Conservation (phyloP, 192 early-diverging fungal species). For the Coemansia asiatica region DNA sequence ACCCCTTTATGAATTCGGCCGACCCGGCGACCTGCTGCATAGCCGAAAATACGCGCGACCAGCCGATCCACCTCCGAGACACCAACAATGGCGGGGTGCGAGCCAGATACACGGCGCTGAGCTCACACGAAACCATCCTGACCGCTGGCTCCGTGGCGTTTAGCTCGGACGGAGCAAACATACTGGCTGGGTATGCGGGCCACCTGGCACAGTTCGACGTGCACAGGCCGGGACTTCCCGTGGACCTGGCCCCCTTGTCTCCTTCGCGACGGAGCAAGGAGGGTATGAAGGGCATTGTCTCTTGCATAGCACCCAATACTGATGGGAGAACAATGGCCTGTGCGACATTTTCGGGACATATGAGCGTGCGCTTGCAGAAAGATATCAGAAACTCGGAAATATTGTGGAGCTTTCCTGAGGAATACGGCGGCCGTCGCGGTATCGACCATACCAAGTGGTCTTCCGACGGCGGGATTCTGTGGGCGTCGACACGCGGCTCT, state of each 20-base stretch:
- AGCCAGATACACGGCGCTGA: conserved; percentile 65
- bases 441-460: conserved; percentile 66
- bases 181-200: conserved; percentile 69
- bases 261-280: conserved; percentile 65
- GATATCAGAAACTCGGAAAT: conserved; percentile 17
- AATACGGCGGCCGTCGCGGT: conserved; percentile 52
- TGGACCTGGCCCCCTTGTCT: conserved; percentile 53
- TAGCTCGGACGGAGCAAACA: conserved; percentile 65
- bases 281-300: conserved; percentile 78
- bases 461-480: conserved; percentile 63
- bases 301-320: conserved; percentile 59
- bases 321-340: conserved; percentile 57
- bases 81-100: conserved; percentile 52
- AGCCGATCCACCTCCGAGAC: conserved; percentile 79
- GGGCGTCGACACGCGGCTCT: conserved; percentile 64
- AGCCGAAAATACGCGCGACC: conserved; percentile 66
- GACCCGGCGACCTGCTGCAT: conserved; percentile 66
- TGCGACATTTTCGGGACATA: conserved; percentile 67
- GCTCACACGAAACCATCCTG: conserved; percentile 65
- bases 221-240: conserved; percentile 61
- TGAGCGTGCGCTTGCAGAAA: conserved; percentile 65
- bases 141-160: conserved; percentile 70
- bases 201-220: conserved; percentile 72
- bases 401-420: conserved; percentile 42
- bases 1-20: conserved; percentile 26